Conservation (phyloP, 257 asterid species). For the Nicotiana otophora region DNA sequence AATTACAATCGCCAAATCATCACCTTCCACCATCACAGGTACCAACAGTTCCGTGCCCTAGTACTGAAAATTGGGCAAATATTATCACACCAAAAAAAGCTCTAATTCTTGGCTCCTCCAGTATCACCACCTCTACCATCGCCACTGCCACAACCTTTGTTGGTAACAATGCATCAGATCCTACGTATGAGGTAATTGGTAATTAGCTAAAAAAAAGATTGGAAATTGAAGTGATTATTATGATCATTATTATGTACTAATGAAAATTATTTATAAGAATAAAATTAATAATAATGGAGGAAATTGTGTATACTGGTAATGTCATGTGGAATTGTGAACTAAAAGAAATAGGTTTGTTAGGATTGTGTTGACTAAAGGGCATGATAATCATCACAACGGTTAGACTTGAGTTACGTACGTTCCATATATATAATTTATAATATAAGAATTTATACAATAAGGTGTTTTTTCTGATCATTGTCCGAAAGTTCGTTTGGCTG, state of each 20-base stretch:
- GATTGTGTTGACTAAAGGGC: conserved; percentile 68
- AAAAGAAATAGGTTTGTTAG: conserved; percentile 53
- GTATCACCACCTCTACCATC: background rate
- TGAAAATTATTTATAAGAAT: background rate
- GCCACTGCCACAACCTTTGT: conserved; percentile 11
- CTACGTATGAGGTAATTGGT: conserved; percentile 30
- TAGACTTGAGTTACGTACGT: conserved; percentile 40
- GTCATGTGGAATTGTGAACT: conserved; percentile 33
- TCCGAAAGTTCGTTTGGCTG: conserved; percentile 42
- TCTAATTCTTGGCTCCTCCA: conserved; percentile 1
- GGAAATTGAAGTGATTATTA: background rate
- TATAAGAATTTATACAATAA: conserved; percentile 11
- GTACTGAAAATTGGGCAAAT: conserved; percentile 23
- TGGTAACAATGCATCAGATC: conserved; percentile 21
- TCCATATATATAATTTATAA: conserved; percentile 3
- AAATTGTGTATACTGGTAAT: conserved; percentile 12
- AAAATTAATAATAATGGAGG: background rate
- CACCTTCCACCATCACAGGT: conserved; percentile 10
- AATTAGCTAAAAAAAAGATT: background rate
- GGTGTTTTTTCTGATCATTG: conserved; percentile 18
- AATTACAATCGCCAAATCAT: conserved; percentile 31
- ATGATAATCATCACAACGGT: conserved; percentile 70
- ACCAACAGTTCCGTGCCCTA: background rate
- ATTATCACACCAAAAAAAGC: conserved; percentile 7
- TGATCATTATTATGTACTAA: background rate